Conservation (phyloP, 1,284 basidiomycete species). For the Tetrapyrgos nigripes region DNA sequence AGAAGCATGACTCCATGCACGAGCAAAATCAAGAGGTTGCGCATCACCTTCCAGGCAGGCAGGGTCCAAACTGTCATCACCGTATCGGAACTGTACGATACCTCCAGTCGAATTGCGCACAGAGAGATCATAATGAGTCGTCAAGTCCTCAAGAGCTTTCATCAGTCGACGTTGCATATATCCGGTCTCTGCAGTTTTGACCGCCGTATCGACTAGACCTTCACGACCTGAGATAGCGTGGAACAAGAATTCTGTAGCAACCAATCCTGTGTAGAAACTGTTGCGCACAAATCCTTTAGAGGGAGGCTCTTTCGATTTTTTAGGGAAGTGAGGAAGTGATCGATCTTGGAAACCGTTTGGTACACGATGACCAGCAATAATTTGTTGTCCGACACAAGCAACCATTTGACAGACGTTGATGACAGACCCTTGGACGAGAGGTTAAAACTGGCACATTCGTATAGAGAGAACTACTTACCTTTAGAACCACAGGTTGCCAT, state of each 20-base stretch:
- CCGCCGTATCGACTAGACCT: conserved; percentile 98
- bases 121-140: conserved; percentile 96
- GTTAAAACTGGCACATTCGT: no score
- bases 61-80: conserved; percentile 97
- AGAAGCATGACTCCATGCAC: conserved; percentile 89
- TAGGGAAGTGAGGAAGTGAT: conserved; percentile 97
- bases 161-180: conserved; percentile 99
- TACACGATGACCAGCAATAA: conserved; percentile 97
- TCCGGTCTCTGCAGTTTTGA: conserved; percentile 99
- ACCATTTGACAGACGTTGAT: conserved; percentile 99
- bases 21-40: conserved; percentile 88
- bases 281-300: conserved; percentile 99
- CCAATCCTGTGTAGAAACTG: conserved; percentile 95
- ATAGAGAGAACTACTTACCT: conserved; percentile 68
- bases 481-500: conserved; percentile 99
- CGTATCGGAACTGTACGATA: conserved; percentile 98
- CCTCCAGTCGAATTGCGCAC: conserved; percentile 96
- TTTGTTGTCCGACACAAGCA: conserved; percentile 99
- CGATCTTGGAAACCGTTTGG: conserved; percentile 99
- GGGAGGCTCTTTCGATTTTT: conserved; percentile 96
- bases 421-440: conserved; percentile 77
- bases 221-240: conserved; percentile 99
- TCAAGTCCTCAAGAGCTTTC: conserved; percentile 98
- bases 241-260: conserved; percentile 97
- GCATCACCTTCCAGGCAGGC: conserved; percentile 95